phyloP scores from a whole-genome alignment of 2,329 filamentous ascomycete genomes.

The Penicillium brasilianum region DNA sequence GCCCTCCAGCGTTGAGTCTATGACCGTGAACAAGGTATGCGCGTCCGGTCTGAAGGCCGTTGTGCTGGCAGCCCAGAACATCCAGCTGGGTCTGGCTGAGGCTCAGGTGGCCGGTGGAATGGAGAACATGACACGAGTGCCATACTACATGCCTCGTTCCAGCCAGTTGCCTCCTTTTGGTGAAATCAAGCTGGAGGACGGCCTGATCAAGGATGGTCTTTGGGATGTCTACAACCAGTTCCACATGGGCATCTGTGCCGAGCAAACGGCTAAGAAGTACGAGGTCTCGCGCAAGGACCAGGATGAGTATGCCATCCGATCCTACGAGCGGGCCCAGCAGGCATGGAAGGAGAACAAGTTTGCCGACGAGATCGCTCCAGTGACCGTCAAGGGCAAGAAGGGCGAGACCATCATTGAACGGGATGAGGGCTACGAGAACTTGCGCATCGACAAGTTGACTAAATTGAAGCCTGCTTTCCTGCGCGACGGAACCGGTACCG shows the following conservation, averaged over 20 bases:
- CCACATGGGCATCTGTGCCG: conserved; percentile 97
- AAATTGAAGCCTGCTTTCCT: conserved; percentile 91
- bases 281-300: conserved; percentile 81
- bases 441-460: conserved; percentile 84
- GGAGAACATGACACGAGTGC: conserved; percentile 96
- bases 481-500: conserved; percentile 80
- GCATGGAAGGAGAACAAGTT: conserved; percentile 86
- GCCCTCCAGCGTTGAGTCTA: conserved; percentile 78
- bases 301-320: conserved; percentile 87
- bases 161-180: conserved; percentile 84
- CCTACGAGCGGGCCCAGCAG: conserved; percentile 85
- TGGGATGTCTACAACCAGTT: conserved; percentile 97
- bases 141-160: conserved; percentile 86
- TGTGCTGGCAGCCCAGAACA: conserved; percentile 86
- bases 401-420: conserved; percentile 77
- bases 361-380: conserved; percentile 85
- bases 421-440: conserved; percentile 87
- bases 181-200: conserved; percentile 85
- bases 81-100: conserved; percentile 86
- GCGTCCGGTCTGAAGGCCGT: conserved; percentile 94
- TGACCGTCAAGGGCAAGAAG: conserved; percentile 83
- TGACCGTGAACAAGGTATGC: conserved; percentile 98
- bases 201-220: conserved; percentile 89
- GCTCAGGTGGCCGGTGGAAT: conserved; percentile 93
- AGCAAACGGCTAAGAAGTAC: conserved; percentile 90